These are phyloP conservation scores for Hymenoscyphus occultus DNA, from an alignment of 2,329 filamentous ascomycete species.

Conservation along the genomic window DNA sequence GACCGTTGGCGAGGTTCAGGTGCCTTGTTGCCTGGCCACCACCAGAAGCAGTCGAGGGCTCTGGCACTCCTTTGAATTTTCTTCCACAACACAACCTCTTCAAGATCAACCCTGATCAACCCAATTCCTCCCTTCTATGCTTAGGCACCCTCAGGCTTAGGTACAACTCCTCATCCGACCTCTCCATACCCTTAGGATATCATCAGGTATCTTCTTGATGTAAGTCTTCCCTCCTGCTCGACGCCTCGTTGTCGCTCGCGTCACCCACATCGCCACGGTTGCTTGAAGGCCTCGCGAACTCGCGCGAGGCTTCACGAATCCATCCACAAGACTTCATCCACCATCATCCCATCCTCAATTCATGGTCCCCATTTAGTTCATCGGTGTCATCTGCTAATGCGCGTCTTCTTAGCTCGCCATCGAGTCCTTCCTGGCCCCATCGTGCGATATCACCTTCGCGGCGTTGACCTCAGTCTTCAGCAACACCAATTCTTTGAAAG, in stretches of 20 bases:
- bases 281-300: not conserved
- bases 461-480: too few species aligned
- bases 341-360: too few species aligned
- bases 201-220: not conserved
- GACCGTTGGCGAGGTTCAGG: not conserved
- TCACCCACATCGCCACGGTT: not conserved
- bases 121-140: not conserved
- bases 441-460: too few species aligned
- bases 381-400: too few species aligned
- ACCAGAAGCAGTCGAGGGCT: not conserved
- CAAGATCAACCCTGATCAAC: not conserved
- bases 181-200: not conserved
- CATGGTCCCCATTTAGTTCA: too few species aligned
- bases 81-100: not conserved
- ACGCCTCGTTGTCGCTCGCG: not conserved
- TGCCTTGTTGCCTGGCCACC: not conserved
- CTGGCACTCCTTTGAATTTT: not conserved
- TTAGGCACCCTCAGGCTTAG: not conserved
- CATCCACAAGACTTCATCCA: not conserved
- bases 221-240: not conserved
- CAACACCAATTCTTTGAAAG: too few species aligned
- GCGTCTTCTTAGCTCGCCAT: too few species aligned
- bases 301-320: not conserved
- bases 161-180: not conserved
- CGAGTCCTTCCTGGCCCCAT: too few species aligned